These are phyloP conservation scores for Bretschneidera sinensis DNA, from an alignment of 345 rosid species.

Conservation along the genomic window DNA sequence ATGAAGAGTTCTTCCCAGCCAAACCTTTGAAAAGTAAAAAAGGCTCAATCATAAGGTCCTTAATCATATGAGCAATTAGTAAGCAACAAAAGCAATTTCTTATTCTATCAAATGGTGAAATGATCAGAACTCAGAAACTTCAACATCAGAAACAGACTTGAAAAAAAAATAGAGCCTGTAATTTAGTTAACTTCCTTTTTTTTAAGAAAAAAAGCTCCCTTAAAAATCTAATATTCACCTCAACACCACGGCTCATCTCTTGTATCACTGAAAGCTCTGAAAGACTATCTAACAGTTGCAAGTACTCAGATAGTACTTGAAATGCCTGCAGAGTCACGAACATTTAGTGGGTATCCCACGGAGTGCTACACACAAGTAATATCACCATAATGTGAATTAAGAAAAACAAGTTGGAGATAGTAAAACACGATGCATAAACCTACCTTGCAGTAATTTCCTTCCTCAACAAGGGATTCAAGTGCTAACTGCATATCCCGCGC, in stretches of 20 bases:
- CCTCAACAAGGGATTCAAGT: constrained; percentile 87
- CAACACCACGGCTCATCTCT: constrained; percentile 96
- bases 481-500: constrained; percentile 72
- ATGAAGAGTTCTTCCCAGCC: constrained; percentile 97
- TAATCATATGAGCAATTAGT: constrained; percentile 1
- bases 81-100: constrained; percentile 6
- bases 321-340: constrained; percentile 62
- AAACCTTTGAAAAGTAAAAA: constrained; percentile 54
- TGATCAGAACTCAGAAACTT: neutral
- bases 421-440: constrained; percentile 7
- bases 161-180: neutral
- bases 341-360: constrained; percentile 16
- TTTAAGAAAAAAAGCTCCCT: neutral
- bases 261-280: constrained; percentile 82
- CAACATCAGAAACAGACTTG: too few species aligned
- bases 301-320: constrained; percentile 92
- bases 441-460: constrained; percentile 95
- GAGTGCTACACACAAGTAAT: constrained; percentile 7
- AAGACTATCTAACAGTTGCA: constrained; percentile 88
- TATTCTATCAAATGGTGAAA: neutral
- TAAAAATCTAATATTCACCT: constrained; percentile 45
- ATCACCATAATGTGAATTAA: constrained; percentile 8
- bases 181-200: neutral
- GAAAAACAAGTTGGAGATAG: constrained; percentile 8
- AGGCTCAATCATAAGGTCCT: constrained; percentile 12